A percentile compares a stretch with the other conserved stretches of the same genome.
Evolutionary conservation across 2,329 filamentous ascomycete species (phyloP).

Genomic region (Alternaria sp.): DNA sequence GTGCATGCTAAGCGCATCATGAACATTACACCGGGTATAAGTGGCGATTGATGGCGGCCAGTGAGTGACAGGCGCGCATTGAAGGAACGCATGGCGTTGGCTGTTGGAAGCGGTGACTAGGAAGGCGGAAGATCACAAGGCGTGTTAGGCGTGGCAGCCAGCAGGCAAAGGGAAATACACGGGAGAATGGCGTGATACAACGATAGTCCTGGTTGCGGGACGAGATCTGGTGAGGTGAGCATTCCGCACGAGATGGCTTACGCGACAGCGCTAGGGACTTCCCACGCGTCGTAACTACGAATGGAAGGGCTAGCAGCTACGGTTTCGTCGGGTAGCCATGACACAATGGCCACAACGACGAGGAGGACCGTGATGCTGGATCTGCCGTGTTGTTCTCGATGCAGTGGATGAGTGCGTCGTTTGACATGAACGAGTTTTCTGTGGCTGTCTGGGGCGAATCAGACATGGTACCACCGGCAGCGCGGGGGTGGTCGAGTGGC

Average conservation of each 20-base stretch:
- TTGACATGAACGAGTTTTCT: constrained; percentile 32
- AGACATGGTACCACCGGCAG: neutral
- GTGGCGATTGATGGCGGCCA: constrained; percentile 10
- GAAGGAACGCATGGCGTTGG: constrained; percentile 1
- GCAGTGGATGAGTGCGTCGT: constrained; percentile 4
- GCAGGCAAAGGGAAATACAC: neutral
- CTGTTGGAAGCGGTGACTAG: constrained; percentile 3
- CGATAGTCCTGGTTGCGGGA: constrained; percentile 7
- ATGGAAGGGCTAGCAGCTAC: neutral
- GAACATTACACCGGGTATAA: constrained; percentile 11
- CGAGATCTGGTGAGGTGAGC: constrained; percentile 6
- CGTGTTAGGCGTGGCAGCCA: constrained; percentile 1
- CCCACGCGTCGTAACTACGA: neutral
- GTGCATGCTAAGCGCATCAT: constrained; percentile 2
- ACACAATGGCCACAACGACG: neutral
- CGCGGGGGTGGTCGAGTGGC: constrained; percentile 1
- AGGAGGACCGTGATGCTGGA: neutral
- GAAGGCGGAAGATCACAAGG: constrained; percentile 1
- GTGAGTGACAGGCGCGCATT: constrained; percentile 1
- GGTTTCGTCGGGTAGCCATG: neutral
- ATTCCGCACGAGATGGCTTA: neutral
- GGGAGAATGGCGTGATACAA: constrained; percentile 14
- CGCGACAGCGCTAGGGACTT: constrained; percentile 6
- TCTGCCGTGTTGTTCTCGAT: constrained; percentile 2
- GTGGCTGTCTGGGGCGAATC: neutral